Conservation (phyloP, 768 basidiomycete species). For the Harrya chromipes region DNA sequence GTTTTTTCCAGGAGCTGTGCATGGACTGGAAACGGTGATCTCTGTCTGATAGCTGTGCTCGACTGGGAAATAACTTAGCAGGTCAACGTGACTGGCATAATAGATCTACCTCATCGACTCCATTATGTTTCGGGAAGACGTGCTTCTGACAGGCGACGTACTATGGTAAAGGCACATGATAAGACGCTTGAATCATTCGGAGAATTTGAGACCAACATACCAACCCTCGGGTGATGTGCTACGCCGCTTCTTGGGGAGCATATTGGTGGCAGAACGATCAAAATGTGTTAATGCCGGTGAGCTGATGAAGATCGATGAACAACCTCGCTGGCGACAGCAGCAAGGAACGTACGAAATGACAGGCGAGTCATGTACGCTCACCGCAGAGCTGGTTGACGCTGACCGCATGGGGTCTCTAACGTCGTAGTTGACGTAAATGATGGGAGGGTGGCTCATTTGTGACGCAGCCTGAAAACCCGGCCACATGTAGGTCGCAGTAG, state of each 20-base stretch:
- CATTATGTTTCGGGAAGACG: conserved; percentile 17
- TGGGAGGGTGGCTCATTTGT: conserved; percentile 39
- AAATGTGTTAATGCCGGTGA: conserved; percentile 28
- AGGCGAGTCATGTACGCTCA: conserved; percentile 30
- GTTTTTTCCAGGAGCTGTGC: conserved; percentile 15
- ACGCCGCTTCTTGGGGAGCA: conserved; percentile 32
- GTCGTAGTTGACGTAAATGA: conserved; percentile 38
- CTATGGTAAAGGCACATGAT: conserved; percentile 12
- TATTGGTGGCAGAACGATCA: conserved; percentile 29
- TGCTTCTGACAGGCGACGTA: conserved; percentile 8
- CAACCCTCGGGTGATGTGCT: conserved; percentile 30
- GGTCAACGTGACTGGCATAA: background rate
- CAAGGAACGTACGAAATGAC: conserved; percentile 29
- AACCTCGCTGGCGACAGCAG: conserved; percentile 7
- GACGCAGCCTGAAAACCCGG: conserved; percentile 44
- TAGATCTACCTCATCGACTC: conserved; percentile 29
- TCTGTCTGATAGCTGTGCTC: conserved; percentile 20
- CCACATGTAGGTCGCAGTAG: conserved; percentile 47
- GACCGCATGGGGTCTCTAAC: conserved; percentile 32
- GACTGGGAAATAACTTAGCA: conserved; percentile 18
- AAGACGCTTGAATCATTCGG: conserved; percentile 4
- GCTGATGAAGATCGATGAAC: conserved; percentile 20
- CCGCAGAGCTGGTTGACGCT: conserved; percentile 28
- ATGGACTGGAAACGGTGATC: conserved; percentile 6
- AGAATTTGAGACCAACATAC: conserved; percentile 18